Evolutionary conservation across 2,329 filamentous ascomycete species (phyloP), one percentile per base, ranked within the genome.

Genomic region (Penicillium brevicompactum): DNA sequence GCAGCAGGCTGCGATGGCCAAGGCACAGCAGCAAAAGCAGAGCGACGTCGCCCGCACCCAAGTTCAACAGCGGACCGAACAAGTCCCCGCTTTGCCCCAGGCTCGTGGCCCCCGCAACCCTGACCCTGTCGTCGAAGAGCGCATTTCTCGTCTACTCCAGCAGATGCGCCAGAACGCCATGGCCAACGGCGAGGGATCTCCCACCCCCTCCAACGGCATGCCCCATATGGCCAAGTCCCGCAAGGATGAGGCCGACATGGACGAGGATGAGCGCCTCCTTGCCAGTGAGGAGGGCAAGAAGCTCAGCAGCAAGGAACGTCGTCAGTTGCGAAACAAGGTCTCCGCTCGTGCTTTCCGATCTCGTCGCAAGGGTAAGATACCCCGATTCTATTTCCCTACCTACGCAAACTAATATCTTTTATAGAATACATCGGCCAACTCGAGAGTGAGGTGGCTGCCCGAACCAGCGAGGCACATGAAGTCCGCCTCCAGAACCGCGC

Each of bases 201-300:
- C 70, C 1, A 64, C 63, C 7, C 66, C 67, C 13, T 66, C 71
- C 45, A 64, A 68, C 31, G 72, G 82, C 11, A 73, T 87, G n/a
- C 81, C 86, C 53, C 88, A 91, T 70, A 84, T 91, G 65, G 81
- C 88, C 47, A 88, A 87, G 60, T 77, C 84, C 60, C 92, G 88
- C 82, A 97, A 97, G 82, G 92, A 97, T 43, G 92, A 97, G 68
- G 92, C 97, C 59, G 93, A 97, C 50, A 97, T 99, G 93, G 94
- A 99, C 66, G 93, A 97, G 74, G 94, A 97, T 67, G 94, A 97
- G 81, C 85, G 91, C 63, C 82, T 97, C 9, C 82, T 97, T 46
- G 91, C 91, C n/a, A 97, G 92, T 58, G 94, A 99, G 69, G 93
- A 97, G 77, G 94, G 93, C 68, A 99, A 99, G 87, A 97, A 97